Evolutionary conservation across 2,329 filamentous ascomycete genomes (phyloP).

Genomic region (Calonectria montana): DNA sequence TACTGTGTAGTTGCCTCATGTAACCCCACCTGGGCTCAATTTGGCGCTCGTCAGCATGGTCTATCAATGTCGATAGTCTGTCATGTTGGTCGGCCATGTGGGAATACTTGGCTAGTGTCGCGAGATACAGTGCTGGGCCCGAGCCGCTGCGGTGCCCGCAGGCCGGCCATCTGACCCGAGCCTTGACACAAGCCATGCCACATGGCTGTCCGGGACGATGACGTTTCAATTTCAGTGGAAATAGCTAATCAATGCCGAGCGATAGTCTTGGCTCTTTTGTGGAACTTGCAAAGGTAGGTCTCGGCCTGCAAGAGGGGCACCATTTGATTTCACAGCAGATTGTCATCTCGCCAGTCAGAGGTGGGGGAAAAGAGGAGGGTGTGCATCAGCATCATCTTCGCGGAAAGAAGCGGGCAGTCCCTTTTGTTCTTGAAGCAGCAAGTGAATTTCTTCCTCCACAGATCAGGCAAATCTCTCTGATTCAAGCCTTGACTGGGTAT

Average conservation of each 20-base stretch:
- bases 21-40: constrained; percentile 14
- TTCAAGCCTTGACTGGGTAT: constrained; percentile 19
- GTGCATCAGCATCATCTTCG: not conserved
- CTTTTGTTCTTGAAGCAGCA: not conserved
- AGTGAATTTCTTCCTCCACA: constrained; percentile 7
- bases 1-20: not conserved
- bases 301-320: constrained; percentile 9
- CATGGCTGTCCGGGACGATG: constrained; percentile 31
- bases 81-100: not conserved
- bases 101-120: not conserved
- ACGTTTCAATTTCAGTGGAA: constrained; percentile 17
- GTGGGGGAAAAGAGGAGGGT: not conserved
- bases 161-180: constrained; percentile 26
- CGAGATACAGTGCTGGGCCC: constrained; percentile 20
- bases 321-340: constrained; percentile 3
- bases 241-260: constrained; percentile 15
- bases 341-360: constrained; percentile 9
- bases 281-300: constrained; percentile 20
- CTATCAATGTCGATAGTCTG: not conserved
- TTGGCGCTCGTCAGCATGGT: constrained; percentile 10
- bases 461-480: constrained; percentile 11
- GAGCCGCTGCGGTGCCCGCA: constrained; percentile 16
- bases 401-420: not conserved
- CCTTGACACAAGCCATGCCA: constrained; percentile 33
- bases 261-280: constrained; percentile 24